Evolutionary conservation across 306 rosid species (phyloP).

Genomic region (Quercus aquifolioides): DNA sequence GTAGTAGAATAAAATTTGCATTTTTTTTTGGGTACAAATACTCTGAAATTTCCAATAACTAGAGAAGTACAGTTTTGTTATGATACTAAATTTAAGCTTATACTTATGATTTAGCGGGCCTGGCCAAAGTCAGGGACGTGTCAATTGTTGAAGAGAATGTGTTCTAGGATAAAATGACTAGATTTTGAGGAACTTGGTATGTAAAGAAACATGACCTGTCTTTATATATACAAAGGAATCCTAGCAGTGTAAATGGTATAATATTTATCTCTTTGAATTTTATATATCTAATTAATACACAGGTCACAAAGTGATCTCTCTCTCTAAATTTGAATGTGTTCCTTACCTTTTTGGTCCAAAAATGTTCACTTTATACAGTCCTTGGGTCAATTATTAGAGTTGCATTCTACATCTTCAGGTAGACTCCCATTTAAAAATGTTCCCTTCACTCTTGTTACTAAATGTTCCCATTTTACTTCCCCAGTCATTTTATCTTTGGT

Average conservation of each 20-base stretch:
- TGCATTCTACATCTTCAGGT: neutral
- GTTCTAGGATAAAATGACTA: constrained; percentile 26
- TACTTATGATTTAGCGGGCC: constrained; percentile 25
- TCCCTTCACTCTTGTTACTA: too few relatives aligned
- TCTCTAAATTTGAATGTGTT: neutral
- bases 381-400: neutral
- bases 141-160: constrained; percentile 27
- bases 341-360: neutral
- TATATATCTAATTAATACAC: neutral
- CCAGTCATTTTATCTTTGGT: neutral
- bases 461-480: neutral
- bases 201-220: constrained; percentile 4
- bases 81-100: constrained; percentile 9
- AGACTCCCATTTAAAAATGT: neutral
- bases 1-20: neutral
- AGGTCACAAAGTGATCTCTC: neutral
- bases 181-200: neutral
- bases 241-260: neutral
- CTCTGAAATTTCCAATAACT: constrained; percentile 14
- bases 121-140: constrained; percentile 31
- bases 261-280: neutral
- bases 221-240: neutral
- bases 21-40: constrained; percentile 11
- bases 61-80: neutral
- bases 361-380: neutral